These are phyloP conservation scores for Monosporascus sp. DNA, from an alignment of 2,329 filamentous ascomycete species.

Conservation along the genomic window DNA sequence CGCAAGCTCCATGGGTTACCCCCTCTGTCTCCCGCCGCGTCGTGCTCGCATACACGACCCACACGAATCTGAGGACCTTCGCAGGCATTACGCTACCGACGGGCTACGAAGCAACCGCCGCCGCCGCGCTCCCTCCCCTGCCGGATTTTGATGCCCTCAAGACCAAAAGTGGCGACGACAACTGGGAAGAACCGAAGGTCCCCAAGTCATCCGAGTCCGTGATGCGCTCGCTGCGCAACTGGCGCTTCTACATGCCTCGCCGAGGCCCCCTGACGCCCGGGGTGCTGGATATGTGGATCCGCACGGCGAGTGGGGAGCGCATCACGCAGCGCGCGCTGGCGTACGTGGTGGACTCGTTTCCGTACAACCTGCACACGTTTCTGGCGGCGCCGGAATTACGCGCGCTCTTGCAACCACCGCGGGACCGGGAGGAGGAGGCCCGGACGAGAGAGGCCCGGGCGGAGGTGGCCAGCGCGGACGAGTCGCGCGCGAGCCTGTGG, in stretches of 20 bases:
- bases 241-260: slow-evolving; percentile 13
- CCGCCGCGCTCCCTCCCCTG: slow-evolving; percentile 4
- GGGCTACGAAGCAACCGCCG: slow-evolving; percentile 4
- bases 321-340: slow-evolving; percentile 57
- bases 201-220: slow-evolving; percentile 3
- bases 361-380: slow-evolving; percentile 48
- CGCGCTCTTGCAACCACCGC: slow-evolving; percentile 18
- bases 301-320: slow-evolving; percentile 46
- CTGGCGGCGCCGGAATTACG: slow-evolving; percentile 36
- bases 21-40: slow-evolving; percentile 7
- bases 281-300: slow-evolving; percentile 57
- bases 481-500: slow-evolving; percentile 45
- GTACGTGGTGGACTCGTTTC: slow-evolving; percentile 60
- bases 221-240: slow-evolving; percentile 12
- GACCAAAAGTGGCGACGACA: slow-evolving; percentile 7
- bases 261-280: slow-evolving; percentile 10
- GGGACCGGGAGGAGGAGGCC: slow-evolving; percentile 7
- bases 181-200: slow-evolving; percentile 11
- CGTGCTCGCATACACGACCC: slow-evolving; percentile 10
- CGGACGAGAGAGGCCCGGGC: background rate
- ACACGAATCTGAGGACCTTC: slow-evolving; percentile 6
- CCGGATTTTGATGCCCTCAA: slow-evolving; percentile 12
- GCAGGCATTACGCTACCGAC: slow-evolving; percentile 6
- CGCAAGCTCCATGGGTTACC: slow-evolving; percentile 8
- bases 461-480: background rate